Evolutionary conservation across 2,329 filamentous ascomycete species (phyloP), one percentile per base, ranked within the genome.

Genomic region (Aspergillus japonicus): DNA sequence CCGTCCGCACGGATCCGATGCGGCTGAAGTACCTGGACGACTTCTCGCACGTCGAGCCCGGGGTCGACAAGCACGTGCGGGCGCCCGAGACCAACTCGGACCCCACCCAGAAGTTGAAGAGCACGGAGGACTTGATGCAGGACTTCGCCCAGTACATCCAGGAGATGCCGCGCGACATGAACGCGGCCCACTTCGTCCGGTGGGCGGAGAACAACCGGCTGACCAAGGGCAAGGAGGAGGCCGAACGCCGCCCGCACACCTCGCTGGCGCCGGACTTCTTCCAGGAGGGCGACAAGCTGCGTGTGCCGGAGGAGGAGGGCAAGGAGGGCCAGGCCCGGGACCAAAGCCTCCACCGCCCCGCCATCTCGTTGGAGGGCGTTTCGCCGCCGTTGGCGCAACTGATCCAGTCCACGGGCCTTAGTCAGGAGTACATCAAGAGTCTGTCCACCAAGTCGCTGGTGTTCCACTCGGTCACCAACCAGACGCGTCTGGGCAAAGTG

Each of bases 401-500:
- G 48, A 79, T 83, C 65, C 80, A 84, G 68, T 80, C 83, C 63
- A 86, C 87, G 1, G 85, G 86, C 29, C 81, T 85, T 71, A 73
- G 71, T 19, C 72, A 76, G 58, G 63, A 75, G 1, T 71, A 83
- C 61, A 78, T 89, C 54, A 68, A 70, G 24, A 69, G 66, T 2
- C 76, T 96, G 60, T 81, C 85, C 59, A 79, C 85, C 64, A 96
- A 96, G 83, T 82, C 84, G 51, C 79, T 99, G 50, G 89, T 96
- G 50, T 72, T 73, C 4, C 90, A 94, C 71, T 77, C 78, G 47
- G 95, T 99, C 60, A 82, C 86, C 65, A 98, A 99, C 79, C 94
- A 98, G 83, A 98, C 95, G 23, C 90, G 94, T 81, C 87, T 99
- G 78, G 95, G 95, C 73, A 99, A 98, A 83, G 89, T 99, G 61